These are phyloP conservation scores for Apiospora saccharicola DNA, from an alignment of 2,329 filamentous ascomycete genomes.

Conservation along the genomic window DNA sequence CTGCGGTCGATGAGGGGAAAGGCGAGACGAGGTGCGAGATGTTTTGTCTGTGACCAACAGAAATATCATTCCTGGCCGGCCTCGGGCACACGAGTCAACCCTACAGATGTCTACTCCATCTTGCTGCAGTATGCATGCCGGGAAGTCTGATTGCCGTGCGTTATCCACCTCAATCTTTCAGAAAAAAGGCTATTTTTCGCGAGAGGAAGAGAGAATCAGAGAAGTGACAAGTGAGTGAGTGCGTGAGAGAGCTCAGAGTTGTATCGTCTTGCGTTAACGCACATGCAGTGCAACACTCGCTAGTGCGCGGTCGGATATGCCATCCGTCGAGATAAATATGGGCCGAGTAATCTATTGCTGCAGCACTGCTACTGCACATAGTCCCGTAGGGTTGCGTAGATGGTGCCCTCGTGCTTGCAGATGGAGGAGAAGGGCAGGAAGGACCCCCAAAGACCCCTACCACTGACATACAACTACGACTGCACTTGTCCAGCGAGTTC, in stretches of 20 bases:
- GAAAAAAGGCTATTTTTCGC: neutral
- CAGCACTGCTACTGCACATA: neutral
- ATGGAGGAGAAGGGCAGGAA: neutral
- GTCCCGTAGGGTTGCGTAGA: neutral
- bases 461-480: neutral
- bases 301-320: constrained; percentile 1
- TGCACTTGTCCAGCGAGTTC: neutral
- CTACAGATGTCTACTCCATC: neutral
- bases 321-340: constrained; percentile 10
- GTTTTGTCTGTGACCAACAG: neutral
- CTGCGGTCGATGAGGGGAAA: neutral
- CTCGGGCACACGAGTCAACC: neutral
- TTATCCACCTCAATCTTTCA: neutral
- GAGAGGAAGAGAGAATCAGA: neutral
- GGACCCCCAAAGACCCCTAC: neutral
- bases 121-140: neutral
- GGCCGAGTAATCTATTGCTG: neutral
- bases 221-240: neutral
- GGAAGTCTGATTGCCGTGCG: neutral
- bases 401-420: too few species aligned
- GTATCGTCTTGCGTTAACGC: neutral
- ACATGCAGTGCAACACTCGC: neutral
- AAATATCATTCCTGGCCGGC: neutral
- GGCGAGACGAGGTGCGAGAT: neutral
- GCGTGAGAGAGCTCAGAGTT: neutral